These are phyloP conservation scores for Mucor plumbeus DNA, from an alignment of 371 early-diverging fungal species.

Conservation along the genomic window DNA sequence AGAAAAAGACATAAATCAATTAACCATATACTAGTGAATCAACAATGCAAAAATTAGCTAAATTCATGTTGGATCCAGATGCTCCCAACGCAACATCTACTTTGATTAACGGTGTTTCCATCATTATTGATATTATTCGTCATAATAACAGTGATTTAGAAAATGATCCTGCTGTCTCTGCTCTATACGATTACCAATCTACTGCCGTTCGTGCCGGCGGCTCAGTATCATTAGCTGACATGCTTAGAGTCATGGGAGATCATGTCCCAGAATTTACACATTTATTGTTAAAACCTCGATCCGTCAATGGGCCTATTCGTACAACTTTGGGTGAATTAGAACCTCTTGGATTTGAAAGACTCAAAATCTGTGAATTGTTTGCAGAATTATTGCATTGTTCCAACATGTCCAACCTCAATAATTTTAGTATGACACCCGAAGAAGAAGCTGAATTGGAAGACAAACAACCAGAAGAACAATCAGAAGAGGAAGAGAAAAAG, in stretches of 20 bases:
- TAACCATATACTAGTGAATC: constrained; percentile 43
- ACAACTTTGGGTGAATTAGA: constrained; percentile 70
- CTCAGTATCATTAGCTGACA: constrained; percentile 70
- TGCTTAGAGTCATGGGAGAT: constrained; percentile 78
- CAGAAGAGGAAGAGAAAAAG: neutral
- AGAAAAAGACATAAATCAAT: neutral
- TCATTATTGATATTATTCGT: constrained; percentile 95
- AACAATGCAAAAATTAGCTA: constrained; percentile 74
- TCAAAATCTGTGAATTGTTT: constrained; percentile 94
- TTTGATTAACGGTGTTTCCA: constrained; percentile 86
- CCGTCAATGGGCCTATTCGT: constrained; percentile 50
- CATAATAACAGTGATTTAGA: constrained; percentile 73
- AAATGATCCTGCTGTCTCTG: constrained; percentile 35
- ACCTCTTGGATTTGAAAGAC: constrained; percentile 91
- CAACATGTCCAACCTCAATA: constrained; percentile 63
- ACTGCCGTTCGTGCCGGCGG: neutral
- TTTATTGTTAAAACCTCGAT: constrained; percentile 63
- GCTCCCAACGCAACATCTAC: constrained; percentile 82
- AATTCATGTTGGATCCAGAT: constrained; percentile 82
- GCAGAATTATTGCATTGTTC: constrained; percentile 93
- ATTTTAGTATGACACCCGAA: constrained; percentile 3
- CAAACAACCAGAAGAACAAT: neutral
- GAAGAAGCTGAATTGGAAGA: constrained; percentile 4
- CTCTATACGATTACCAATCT: constrained; percentile 31
- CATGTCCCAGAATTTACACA: constrained; percentile 70